Evolutionary conservation across 768 basidiomycete genomes (phyloP).

Genomic region (Panaeolus papilionaceus): DNA sequence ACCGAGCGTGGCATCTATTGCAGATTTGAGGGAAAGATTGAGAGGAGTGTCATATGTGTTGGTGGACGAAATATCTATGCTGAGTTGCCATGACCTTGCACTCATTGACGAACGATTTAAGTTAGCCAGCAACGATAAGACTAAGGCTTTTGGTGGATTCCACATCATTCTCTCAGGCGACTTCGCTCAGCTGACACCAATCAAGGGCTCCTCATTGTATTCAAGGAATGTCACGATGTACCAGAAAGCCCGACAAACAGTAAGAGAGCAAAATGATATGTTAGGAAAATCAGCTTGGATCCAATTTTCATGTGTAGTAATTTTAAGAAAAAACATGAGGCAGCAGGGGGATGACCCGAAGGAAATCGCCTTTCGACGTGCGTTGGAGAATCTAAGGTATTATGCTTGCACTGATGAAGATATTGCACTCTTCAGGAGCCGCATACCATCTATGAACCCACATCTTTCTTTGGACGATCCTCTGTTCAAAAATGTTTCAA

Average conservation of each 20-base stretch:
- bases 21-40: constrained; percentile 17
- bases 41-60: constrained; percentile 43
- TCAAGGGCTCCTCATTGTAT: constrained; percentile 28
- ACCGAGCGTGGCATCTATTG: background rate
- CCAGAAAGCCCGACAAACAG: constrained; percentile 28
- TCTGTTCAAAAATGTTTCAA: constrained; percentile 35
- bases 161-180: constrained; percentile 48
- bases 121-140: constrained; percentile 25
- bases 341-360: constrained; percentile 29
- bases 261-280: constrained; percentile 39
- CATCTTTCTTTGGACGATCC: constrained; percentile 22
- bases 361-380: constrained; percentile 36
- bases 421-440: constrained; percentile 33
- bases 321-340: constrained; percentile 40
- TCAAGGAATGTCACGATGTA: constrained; percentile 7
- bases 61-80: constrained; percentile 50
- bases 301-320: constrained; percentile 41
- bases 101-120: constrained; percentile 32
- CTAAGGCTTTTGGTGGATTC: constrained; percentile 46
- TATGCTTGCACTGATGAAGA: constrained; percentile 39
- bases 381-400: constrained; percentile 30
- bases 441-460: constrained; percentile 23
- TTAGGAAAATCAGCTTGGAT: constrained; percentile 41
- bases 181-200: constrained; percentile 47
- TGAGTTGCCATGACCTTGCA: constrained; percentile 36